These are phyloP conservation scores for Globisporangium okanoganense DNA, from an alignment of 352 stramenopile genomes.

Conservation along the genomic window DNA sequence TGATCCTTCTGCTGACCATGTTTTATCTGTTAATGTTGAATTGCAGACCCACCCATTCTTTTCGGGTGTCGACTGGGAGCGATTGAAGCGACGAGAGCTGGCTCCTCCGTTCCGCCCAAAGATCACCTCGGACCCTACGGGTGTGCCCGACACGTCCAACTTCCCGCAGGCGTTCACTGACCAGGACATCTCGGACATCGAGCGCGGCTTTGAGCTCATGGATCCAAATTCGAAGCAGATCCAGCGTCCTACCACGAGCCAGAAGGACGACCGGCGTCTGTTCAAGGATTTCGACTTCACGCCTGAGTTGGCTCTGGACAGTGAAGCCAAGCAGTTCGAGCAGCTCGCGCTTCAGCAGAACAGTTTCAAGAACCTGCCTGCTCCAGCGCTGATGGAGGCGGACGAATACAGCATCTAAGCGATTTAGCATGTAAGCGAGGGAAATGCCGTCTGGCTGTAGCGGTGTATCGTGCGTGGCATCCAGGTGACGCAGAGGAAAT, in stretches of 20 bases:
- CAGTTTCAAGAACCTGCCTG: slow-evolving; percentile 79
- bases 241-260: slow-evolving; percentile 43
- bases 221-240: slow-evolving; percentile 58
- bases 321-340: slow-evolving; percentile 83
- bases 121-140: slow-evolving; percentile 65
- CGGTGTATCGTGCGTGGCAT: background rate
- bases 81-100: slow-evolving; percentile 75
- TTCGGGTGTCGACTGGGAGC: slow-evolving; percentile 77
- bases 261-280: slow-evolving; percentile 71
- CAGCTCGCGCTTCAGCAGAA: slow-evolving; percentile 77
- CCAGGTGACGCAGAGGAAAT: background rate
- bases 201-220: slow-evolving; percentile 59
- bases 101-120: slow-evolving; percentile 83
- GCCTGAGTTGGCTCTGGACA: slow-evolving; percentile 74
- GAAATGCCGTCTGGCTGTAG: background rate
- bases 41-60: slow-evolving; percentile 78
- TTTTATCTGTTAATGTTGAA: too few relatives aligned
- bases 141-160: slow-evolving; percentile 80
- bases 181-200: slow-evolving; percentile 85
- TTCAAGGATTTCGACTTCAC: slow-evolving; percentile 89
- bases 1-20: background rate
- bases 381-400: slow-evolving; percentile 62
- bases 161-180: slow-evolving; percentile 85
- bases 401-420: slow-evolving; percentile 80
- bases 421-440: slow-evolving; percentile 44